phyloP scores from a whole-genome alignment of 495 filamentous ascomycete species.

The Xylaria curta region DNA sequence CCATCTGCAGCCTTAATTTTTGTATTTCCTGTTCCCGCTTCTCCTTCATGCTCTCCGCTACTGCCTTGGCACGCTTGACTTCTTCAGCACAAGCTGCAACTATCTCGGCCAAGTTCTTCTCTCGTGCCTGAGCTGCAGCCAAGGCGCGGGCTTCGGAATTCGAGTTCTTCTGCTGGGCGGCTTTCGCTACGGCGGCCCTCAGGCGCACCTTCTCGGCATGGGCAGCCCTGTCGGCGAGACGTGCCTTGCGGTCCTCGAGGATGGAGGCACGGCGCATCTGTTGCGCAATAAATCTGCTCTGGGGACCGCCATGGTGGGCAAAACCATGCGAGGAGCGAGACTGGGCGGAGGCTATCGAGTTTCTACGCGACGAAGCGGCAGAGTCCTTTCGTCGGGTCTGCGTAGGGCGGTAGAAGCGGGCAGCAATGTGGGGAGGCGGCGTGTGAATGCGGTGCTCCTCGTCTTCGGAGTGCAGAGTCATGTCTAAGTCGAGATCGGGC shows the following conservation, averaged over 20 bases:
- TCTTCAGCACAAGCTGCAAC: slow-evolving; percentile 94
- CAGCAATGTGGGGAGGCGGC: slow-evolving; percentile 83
- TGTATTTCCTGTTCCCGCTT: slow-evolving; percentile 85
- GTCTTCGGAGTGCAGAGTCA: slow-evolving; percentile 47
- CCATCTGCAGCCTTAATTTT: slow-evolving; percentile 77
- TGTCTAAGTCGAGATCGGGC: slow-evolving; percentile 41
- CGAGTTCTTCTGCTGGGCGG: slow-evolving; percentile 63
- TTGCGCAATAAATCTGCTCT: slow-evolving; percentile 85
- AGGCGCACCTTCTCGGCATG: slow-evolving; percentile 97
- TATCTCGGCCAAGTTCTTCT: slow-evolving; percentile 91
- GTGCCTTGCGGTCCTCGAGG: slow-evolving; percentile 89
- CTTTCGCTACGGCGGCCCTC: slow-evolving; percentile 84
- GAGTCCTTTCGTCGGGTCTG: slow-evolving; percentile 79
- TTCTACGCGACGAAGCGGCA: slow-evolving; percentile 83
- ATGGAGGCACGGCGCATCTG: slow-evolving; percentile 91
- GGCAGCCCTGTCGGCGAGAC: slow-evolving; percentile 89
- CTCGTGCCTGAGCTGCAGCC: slow-evolving; percentile 88
- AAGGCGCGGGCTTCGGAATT: slow-evolving; percentile 83
- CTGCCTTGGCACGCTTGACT: slow-evolving; percentile 89
- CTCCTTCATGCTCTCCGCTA: slow-evolving; percentile 91
- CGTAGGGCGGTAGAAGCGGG: slow-evolving; percentile 79
- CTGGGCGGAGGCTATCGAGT: slow-evolving; percentile 86
- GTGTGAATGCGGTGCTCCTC: slow-evolving; percentile 56
- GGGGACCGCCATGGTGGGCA: slow-evolving; percentile 64
- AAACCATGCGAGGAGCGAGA: slow-evolving; percentile 69